Evolutionary conservation across 2,329 filamentous ascomycete genomes (phyloP), one percentile per base, ranked within the genome.

Genomic region (Teratosphaeria nubilosa): DNA sequence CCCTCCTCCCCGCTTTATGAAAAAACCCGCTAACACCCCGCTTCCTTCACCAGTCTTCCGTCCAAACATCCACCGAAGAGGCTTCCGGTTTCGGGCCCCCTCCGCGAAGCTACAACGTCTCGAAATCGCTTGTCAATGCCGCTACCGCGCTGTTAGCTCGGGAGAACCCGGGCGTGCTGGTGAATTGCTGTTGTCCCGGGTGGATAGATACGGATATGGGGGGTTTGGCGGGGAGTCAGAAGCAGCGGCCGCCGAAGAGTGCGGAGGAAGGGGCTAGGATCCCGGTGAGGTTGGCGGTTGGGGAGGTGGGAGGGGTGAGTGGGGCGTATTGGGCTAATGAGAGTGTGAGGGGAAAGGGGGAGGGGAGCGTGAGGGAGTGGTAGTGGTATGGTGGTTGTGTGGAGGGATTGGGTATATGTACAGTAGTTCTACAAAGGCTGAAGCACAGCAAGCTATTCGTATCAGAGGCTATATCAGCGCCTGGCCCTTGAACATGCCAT

Each of bases 401-500:
- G 24, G 30, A 32, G 34, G 52, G 51, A n/a, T 13, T 48, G 22
- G 41, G 24, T 31, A 52, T 48, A n/a, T 53, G 20, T 50, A 53
- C 22, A 53, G 25, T 54, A 48, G 32, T 48, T 34, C 53, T 37
- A 31, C 45, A 41, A 13, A 11, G 16, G 34, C 16, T 41, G 34
- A 5, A 14, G 13, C 6, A 5, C 14, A 24, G 25, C 27, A 30
- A 51, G 48, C 13, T 11, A 13, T 5, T 6, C 22, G 20, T 51
- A 24, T 27, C 1, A 22, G 1, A 24, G 48, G 48, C 22, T 51
- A 20, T 24, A 80, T 79, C 53, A 80, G 61, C 1, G 78, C 78
- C 56, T 76, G 72, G 3, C 78, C 78, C 61, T 70, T 75, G 62
- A 77, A 80, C 78, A 80, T 80, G 2, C 76, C 94, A 69, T 94